A percentile compares a stretch with the other conserved stretches of the same genome.
Conservation (phyloP, 2,329 filamentous ascomycete species). For the Claviceps spartinae region DNA sequence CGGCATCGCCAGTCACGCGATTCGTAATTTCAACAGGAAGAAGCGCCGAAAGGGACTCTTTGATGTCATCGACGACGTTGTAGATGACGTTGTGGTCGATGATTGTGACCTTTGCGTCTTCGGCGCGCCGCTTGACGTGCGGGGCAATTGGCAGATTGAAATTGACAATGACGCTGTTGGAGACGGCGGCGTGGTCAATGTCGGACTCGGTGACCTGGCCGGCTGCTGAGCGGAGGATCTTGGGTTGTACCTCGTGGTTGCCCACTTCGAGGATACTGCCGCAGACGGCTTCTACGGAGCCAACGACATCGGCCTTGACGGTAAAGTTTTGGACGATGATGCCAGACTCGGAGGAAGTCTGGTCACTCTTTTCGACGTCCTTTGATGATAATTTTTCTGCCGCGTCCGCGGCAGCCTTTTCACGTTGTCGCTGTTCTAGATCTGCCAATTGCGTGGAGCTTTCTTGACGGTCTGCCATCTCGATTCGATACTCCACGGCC, state of each 20-base stretch:
- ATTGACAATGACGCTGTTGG: constrained; percentile 64
- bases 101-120: constrained; percentile 58
- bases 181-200: constrained; percentile 70
- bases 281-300: constrained; percentile 81
- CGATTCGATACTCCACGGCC: constrained; percentile 63
- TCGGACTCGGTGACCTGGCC: constrained; percentile 77
- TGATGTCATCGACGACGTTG: constrained; percentile 60
- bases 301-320: constrained; percentile 84
- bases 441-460: constrained; percentile 73
- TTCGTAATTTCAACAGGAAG: constrained; percentile 53
- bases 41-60: constrained; percentile 51
- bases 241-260: constrained; percentile 68
- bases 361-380: constrained; percentile 20
- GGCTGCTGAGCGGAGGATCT: constrained; percentile 63
- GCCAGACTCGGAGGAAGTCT: constrained; percentile 24
- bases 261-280: constrained; percentile 66
- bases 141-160: constrained; percentile 67
- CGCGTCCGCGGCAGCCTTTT: constrained; percentile 30
- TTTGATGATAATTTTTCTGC: constrained; percentile 16
- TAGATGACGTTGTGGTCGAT: constrained; percentile 83
- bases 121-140: constrained; percentile 56
- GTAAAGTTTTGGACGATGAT: constrained; percentile 60
- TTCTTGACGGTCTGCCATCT: constrained; percentile 56
- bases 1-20: constrained; percentile 75
- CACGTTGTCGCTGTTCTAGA: constrained; percentile 48